phyloP scores from a whole-genome alignment of 805 yeast species.

The Saccharomycopsis fermentans region DNA sequence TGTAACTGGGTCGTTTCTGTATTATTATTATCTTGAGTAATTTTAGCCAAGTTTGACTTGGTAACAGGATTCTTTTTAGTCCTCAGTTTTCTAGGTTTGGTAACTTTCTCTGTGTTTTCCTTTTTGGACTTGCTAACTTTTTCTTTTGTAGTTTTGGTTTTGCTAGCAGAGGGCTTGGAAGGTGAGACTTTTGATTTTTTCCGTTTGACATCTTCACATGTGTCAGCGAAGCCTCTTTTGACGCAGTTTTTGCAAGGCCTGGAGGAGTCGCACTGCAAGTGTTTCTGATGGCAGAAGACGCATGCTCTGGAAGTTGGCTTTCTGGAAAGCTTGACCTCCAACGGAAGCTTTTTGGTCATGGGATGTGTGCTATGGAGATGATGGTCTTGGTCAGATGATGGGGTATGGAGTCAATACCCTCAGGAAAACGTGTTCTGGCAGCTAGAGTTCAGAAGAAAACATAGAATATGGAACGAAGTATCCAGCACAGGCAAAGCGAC shows the following conservation, averaged over 20 bases:
- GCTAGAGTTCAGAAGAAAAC: too few species aligned
- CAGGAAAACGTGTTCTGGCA: too few species aligned
- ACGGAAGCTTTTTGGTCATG: slow-evolving; percentile 56
- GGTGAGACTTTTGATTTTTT: slow-evolving; percentile 31
- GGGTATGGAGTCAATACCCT: too few species aligned
- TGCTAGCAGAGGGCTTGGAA: neutral
- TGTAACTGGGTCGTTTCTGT: neutral
- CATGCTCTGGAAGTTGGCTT: slow-evolving; percentile 65
- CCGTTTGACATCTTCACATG: slow-evolving; percentile 50
- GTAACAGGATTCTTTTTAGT: neutral
- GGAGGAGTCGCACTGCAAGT: slow-evolving; percentile 55
- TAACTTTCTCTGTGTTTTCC: neutral
- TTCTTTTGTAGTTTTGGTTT: neutral
- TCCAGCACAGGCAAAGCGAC: too few species aligned
- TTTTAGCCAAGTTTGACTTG: neutral
- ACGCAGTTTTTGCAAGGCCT: slow-evolving; percentile 66
- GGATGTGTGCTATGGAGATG: too few species aligned
- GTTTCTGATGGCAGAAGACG: slow-evolving; percentile 61
- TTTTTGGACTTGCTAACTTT: neutral
- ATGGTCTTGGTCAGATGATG: too few species aligned
- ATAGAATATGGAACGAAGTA: too few species aligned
- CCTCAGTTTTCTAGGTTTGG: neutral
- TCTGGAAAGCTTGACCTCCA: slow-evolving; percentile 41
- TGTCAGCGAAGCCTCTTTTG: slow-evolving; percentile 45
- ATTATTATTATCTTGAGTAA: neutral